Base-by-base conservation (phyloP, 2,329 filamentous ascomycete species). In the Didymellaceae sp. region DNA sequence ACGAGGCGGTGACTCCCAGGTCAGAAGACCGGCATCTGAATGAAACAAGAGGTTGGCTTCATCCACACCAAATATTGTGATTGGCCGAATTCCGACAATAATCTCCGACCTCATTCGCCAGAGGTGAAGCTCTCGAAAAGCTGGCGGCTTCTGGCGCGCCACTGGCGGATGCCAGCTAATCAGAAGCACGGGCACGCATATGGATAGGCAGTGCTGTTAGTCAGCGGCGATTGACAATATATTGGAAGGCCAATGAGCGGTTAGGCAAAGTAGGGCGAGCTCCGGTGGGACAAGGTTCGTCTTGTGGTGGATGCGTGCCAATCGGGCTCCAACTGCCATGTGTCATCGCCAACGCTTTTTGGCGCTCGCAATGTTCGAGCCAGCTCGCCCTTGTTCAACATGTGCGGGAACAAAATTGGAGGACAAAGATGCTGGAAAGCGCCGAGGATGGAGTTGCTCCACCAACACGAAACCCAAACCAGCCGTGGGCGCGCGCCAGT, bases 381-480 rank as follows among this genome's bases (percentile, higher is more conserved):
- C 58, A 61, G 58, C 58, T 65, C 61, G 65, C 61, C 65, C 59
- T 53, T 58, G 52, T 34, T 49, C 45, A 48, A 41, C 47, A 45
- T 40, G 33, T 37, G 44, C 48, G 54, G 53, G 45, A 55, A 50
- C 37, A 31, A 61, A 34, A 55, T 51, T 58, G 41, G 54, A 54
- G 56, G 50, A 55, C 52, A 59, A 46, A 54, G 49, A 45, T 45
- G 32, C 43, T 52, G 41, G 55, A 51, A 58, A 59, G 59, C 55
- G 55, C 58, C 55, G 42, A 46, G 26, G 47, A 35, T 43, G 45
- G 40, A 31, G 47, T 48, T 37, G 57, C 54, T 63, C 65, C 62
- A 70, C 63, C 57, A 49, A 55, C 38, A 52, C 66, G 61, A 71
- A 70, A 68, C 61, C 58, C 59, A 69, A 69, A 66, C 63, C 63